Conservation (phyloP, 805 yeast genomes). For the Ogataea henricii region DNA sequence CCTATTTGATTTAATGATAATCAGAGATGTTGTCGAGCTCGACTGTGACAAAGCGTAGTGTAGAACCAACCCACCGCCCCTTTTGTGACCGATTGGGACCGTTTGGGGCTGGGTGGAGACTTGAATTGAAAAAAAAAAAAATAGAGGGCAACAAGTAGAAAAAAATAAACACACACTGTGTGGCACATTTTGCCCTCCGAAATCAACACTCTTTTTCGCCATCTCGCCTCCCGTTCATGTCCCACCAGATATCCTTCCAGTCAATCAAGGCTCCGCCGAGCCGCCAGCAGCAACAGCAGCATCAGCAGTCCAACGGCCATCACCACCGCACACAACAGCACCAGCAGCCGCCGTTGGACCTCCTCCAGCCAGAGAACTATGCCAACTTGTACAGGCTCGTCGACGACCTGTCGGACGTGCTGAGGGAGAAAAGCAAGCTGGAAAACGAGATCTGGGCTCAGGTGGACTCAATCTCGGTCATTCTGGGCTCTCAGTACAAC, state of each 20-base stretch:
- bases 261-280: conserved; percentile 2
- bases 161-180: no score
- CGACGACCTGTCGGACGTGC: conserved; percentile 23
- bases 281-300: conserved; percentile 10
- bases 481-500: conserved; percentile 10
- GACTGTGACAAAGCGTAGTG: no score
- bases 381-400: conserved; percentile 21
- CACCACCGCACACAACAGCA: conserved; percentile 8
- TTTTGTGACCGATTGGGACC: no score
- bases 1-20: no score
- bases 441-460: conserved; percentile 32
- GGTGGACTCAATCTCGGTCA: conserved; percentile 20
- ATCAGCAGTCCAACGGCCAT: background rate
- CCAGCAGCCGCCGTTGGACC: conserved; percentile 10
- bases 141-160: no score
- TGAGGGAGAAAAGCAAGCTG: conserved; percentile 23
- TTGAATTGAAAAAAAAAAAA: no score
- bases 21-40: no score
- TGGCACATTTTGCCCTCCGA: no score
- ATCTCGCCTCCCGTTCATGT: no score
- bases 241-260: conserved; percentile 7
- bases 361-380: conserved; percentile 24
- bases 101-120: no score
- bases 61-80: no score
- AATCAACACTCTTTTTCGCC: no score